Conservation (phyloP, 1,139 yeast genomes). For the Candida mesenterica region DNA sequence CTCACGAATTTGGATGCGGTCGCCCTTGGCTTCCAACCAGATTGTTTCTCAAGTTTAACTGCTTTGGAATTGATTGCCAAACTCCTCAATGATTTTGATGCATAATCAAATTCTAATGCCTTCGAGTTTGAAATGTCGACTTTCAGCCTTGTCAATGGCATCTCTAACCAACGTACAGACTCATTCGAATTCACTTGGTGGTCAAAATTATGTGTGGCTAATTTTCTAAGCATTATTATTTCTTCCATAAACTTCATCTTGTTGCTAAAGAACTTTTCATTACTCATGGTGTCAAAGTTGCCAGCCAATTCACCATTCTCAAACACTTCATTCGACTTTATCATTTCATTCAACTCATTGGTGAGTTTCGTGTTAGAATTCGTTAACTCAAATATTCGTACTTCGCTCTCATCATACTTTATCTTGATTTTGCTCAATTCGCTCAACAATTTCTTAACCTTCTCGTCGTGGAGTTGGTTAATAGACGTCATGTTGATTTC, state of each 20-base stretch:
- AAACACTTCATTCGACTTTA: slow-evolving; percentile 16
- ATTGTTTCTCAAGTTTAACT: slow-evolving; percentile 10
- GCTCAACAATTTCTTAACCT: slow-evolving; percentile 21
- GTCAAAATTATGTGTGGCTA: slow-evolving; percentile 14
- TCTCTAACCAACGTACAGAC: slow-evolving; percentile 20
- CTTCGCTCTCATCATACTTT: slow-evolving; percentile 20
- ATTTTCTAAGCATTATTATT: slow-evolving; percentile 31
- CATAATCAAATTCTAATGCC: slow-evolving; percentile 5
- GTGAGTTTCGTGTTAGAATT: slow-evolving; percentile 19
- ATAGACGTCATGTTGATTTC: slow-evolving; percentile 41
- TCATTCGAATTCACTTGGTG: background rate
- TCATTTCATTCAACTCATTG: slow-evolving; percentile 18
- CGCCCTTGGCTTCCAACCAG: slow-evolving; percentile 22
- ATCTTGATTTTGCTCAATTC: slow-evolving; percentile 22
- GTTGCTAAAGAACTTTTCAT: slow-evolving; percentile 33
- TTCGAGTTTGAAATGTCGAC: background rate
- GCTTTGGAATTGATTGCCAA: slow-evolving; percentile 12
- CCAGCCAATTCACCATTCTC: slow-evolving; percentile 18
- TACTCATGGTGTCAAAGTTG: slow-evolving; percentile 23
- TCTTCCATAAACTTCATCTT: slow-evolving; percentile 36
- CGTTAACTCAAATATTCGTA: slow-evolving; percentile 13
- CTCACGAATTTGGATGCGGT: slow-evolving; percentile 21
- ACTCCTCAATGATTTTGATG: slow-evolving; percentile 6
- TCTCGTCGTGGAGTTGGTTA: slow-evolving; percentile 28
- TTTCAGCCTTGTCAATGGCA: slow-evolving; percentile 8